These are phyloP conservation scores for Raphanus raphanistrum DNA, from an alignment of 345 rosid species.

Conservation along the genomic window DNA sequence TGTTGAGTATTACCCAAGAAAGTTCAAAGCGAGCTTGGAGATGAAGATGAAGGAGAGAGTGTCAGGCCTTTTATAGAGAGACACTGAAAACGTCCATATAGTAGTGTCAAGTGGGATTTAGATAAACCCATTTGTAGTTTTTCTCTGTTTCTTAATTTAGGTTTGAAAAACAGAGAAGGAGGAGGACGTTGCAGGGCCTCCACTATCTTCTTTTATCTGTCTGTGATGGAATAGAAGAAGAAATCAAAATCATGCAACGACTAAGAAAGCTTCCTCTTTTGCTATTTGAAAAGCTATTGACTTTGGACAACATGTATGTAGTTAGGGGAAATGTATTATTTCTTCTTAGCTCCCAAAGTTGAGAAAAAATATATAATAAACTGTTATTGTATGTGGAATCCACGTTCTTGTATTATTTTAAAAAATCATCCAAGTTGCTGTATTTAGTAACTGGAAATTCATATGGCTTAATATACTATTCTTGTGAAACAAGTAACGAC, in stretches of 20 bases:
- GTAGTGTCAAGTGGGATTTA: conserved; percentile 22
- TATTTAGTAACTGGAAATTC: not conserved
- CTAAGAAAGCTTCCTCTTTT: not conserved
- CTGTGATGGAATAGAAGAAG: not conserved
- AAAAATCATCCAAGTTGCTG: conserved; percentile 14
- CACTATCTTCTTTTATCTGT: not conserved
- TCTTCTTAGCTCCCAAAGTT: not conserved
- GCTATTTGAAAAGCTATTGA: conserved; percentile 18
- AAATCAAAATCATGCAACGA: conserved; percentile 16
- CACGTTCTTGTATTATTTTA: conserved; percentile 24
- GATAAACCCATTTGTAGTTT: conserved; percentile 27
- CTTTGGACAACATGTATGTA: conserved; percentile 9
- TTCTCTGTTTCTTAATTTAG: conserved; percentile 20
- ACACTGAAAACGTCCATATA: conserved; percentile 35
- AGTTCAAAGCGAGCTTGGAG: not conserved
- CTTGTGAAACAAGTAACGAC: conserved; percentile 10
- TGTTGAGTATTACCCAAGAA: conserved; percentile 23
- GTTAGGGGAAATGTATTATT: not conserved
- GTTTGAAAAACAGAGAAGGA: conserved; percentile 1
- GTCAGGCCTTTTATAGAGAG: conserved; percentile 30
- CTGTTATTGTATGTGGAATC: conserved; percentile 15
- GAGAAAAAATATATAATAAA: not conserved
- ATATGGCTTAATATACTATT: not conserved
- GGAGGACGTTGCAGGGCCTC: conserved; percentile 6
- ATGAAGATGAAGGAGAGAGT: not conserved